Evolutionary conservation across 2,329 filamentous ascomycete genomes (phyloP).

Genomic region (Colletotrichum lini): DNA sequence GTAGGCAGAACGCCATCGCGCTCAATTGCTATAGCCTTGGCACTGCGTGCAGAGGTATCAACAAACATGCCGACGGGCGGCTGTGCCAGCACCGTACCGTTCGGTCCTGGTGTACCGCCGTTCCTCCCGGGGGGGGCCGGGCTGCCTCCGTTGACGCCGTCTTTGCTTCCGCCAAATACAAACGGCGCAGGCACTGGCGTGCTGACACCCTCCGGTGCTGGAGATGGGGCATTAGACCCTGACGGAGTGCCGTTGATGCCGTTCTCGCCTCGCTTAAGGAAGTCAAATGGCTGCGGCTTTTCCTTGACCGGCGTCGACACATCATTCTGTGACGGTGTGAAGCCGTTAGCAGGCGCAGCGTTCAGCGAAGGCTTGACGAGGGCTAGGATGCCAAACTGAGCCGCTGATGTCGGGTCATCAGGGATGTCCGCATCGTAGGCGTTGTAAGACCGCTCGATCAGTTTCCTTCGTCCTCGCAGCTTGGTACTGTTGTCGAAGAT

Average conservation of each 20-base stretch:
- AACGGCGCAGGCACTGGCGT: conserved; percentile 75
- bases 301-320: conserved; percentile 75
- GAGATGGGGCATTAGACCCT: conserved; percentile 89
- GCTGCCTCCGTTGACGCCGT: conserved; percentile 62
- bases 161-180: conserved; percentile 67
- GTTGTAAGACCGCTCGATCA: conserved; percentile 91
- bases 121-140: conserved; percentile 67
- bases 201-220: conserved; percentile 81
- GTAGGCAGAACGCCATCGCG: conserved; percentile 86
- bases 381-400: conserved; percentile 79
- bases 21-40: conserved; percentile 72
- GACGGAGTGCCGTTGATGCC: conserved; percentile 83
- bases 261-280: conserved; percentile 76
- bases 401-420: conserved; percentile 89
- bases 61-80: conserved; percentile 63
- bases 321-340: conserved; percentile 59
- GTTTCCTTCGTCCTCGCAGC: conserved; percentile 81
- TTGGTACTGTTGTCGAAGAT: conserved; percentile 90
- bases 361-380: conserved; percentile 72
- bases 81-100: conserved; percentile 48
- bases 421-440: conserved; percentile 90
- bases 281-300: conserved; percentile 76
- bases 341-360: conserved; percentile 59
- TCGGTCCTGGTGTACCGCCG: conserved; percentile 60
- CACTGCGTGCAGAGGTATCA: conserved; percentile 66